Conservation (phyloP, 805 yeast genomes). For the Candida alai region DNA sequence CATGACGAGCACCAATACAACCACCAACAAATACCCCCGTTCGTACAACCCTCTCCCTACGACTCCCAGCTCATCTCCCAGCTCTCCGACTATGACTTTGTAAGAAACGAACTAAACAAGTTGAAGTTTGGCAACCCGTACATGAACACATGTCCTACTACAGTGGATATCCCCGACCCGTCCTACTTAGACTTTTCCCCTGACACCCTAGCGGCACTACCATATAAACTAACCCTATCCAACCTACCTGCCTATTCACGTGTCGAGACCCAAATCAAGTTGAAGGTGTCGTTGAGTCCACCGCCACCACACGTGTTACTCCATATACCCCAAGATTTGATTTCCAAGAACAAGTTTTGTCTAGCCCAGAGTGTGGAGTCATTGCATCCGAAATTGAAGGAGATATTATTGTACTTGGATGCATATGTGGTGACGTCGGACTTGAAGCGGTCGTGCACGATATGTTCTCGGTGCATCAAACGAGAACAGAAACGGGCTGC, state of each 20-base stretch:
- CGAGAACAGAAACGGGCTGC: constrained; percentile 93
- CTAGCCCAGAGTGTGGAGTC: constrained; percentile 48
- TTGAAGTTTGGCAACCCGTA: constrained; percentile 49
- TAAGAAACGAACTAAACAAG: constrained; percentile 48
- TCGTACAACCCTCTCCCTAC: constrained; percentile 2
- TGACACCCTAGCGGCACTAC: constrained; percentile 33
- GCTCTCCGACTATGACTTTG: constrained; percentile 24
- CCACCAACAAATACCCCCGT: constrained; percentile 1
- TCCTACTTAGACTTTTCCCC: constrained; percentile 37
- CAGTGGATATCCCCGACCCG: constrained; percentile 29
- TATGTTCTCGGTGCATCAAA: constrained; percentile 85
- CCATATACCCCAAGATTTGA: constrained; percentile 82
- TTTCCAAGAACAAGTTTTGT: constrained; percentile 82
- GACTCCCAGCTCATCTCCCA: neutral
- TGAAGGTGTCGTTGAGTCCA: constrained; percentile 65
- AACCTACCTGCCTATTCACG: constrained; percentile 80
- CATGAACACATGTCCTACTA: constrained; percentile 34
- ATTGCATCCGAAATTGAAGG: constrained; percentile 37
- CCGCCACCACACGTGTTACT: constrained; percentile 70
- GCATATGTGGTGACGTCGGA: constrained; percentile 71
- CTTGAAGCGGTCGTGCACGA: constrained; percentile 52
- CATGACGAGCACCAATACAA: neutral
- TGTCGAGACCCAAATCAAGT: constrained; percentile 93
- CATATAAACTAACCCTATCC: constrained; percentile 48
- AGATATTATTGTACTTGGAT: constrained; percentile 64